phyloP scores from a whole-genome alignment of 2,329 filamentous ascomycete species.

The Stylonectria norvegica region DNA sequence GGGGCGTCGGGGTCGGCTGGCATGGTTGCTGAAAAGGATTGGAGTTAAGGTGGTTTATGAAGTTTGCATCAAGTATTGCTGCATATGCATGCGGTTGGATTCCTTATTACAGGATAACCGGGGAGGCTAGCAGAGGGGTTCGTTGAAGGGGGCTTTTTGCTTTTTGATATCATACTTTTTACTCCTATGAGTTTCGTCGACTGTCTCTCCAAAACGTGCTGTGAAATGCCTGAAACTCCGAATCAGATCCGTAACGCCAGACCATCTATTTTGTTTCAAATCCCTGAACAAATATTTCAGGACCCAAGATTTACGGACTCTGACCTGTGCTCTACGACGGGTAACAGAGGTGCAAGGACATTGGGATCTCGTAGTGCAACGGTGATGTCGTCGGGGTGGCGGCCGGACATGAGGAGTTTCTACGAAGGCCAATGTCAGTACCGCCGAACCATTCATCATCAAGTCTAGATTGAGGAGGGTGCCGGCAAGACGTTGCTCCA shows the following conservation, averaged over 20 bases:
- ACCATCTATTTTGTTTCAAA: background rate
- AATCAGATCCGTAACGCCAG: no score
- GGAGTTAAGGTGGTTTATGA: conserved; percentile 17
- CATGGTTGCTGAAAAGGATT: background rate
- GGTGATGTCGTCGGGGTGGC: conserved; percentile 67
- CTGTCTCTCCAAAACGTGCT: no score
- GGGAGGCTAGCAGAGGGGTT: conserved; percentile 3
- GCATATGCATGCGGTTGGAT: conserved; percentile 7
- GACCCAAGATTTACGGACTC: conserved; percentile 43
- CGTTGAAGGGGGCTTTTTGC: conserved; percentile 7
- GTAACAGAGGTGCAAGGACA: conserved; percentile 64
- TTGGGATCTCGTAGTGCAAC: conserved; percentile 78
- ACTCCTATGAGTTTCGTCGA: conserved; percentile 14
- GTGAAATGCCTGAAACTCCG: no score
- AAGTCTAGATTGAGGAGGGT: no score
- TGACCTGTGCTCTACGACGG: conserved; percentile 63
- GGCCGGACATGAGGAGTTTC: conserved; percentile 48
- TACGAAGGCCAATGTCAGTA: conserved; percentile 23
- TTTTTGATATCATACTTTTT: conserved; percentile 20
- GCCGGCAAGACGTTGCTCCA: background rate
- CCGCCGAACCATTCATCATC: no score
- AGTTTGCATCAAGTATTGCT: conserved; percentile 19
- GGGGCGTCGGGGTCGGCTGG: background rate
- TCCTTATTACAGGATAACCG: no score
- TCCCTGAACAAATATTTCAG: conserved; percentile 5